Base-by-base conservation (phyloP, 2,329 filamentous ascomycete species). In the Akanthomyces uredinophilus region DNA sequence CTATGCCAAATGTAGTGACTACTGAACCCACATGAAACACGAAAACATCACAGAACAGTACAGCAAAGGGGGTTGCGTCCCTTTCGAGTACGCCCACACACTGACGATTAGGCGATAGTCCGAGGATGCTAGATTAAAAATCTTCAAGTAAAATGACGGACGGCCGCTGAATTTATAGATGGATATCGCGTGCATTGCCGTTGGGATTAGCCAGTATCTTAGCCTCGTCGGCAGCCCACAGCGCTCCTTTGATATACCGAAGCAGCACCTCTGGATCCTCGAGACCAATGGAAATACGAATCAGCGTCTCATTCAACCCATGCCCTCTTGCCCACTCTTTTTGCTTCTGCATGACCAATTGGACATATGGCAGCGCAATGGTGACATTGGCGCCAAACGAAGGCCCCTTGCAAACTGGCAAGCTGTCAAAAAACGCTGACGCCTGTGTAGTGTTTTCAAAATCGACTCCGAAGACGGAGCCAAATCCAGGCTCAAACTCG, bases 401-500 rank as follows among this genome's bases (percentile, higher is more conserved):
- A 1, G 79, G 79, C 0, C 80, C 78, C 14, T 76, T 72, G 68
- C 78, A 75, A 32, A 81, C 70, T 37, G 74, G 68, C 4, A 81
- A 60, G 43, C 70, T 70, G 60, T 83, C 74, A 65, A 78, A 81
- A 61, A 83, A 83, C 0, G 73, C 72, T 5, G 63, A 65, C 0
- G 78, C 73, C 0, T 70, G 60, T 4, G 68, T 69, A 0, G 75
- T 37, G 11, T 66, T 70, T 11, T 69, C 67, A 37, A 84, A 77
- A 56, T 82, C 78, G 13, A 83, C 66, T 43, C 70, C 76, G 27
- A 84, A 70, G 0, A 84, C 73, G 65, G 77, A 81, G 5, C 81
- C 81, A 65, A 81, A 80, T 1, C 81, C 81, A 0, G 80, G 78
- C 11, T 67, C 71, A 64, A 81, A 79, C 0, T 81, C 79, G 1